Conservation (phyloP, 139 green algal genomes). For the Chlamydomonas eustigma region DNA sequence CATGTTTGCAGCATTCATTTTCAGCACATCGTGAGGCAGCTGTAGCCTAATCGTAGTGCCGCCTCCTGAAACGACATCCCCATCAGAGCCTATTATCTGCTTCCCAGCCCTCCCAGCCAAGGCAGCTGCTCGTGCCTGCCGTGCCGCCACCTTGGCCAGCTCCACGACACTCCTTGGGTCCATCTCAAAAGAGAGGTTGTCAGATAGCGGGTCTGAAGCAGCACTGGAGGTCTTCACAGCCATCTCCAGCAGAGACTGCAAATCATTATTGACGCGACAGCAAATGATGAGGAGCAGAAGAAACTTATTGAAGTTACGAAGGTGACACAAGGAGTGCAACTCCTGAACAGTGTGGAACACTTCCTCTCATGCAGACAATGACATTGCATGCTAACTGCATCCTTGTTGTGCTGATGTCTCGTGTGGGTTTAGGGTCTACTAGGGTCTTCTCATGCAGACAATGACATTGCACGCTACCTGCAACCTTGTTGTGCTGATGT, state of each 20-base stretch:
- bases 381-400: slow-evolving; percentile 69
- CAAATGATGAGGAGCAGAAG: too few species aligned
- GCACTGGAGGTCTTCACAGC: slow-evolving; percentile 52
- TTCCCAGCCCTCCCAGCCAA: neutral
- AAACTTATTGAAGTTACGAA: too few species aligned
- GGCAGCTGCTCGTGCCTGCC: neutral
- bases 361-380: too few species aligned
- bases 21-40: too few species aligned
- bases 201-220: slow-evolving; percentile 52
- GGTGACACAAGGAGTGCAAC: too few species aligned
- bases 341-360: too few species aligned
- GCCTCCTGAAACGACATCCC: too few species aligned
- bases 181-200: slow-evolving; percentile 60
- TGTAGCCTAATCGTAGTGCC: too few species aligned
- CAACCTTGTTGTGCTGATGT: slow-evolving; percentile 66
- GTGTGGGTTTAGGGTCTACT: slow-evolving; percentile 31
- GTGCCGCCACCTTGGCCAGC: slow-evolving; percentile 27
- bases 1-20: too few species aligned
- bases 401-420: slow-evolving; percentile 55
- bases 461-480: slow-evolving; percentile 60
- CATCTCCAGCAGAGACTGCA: slow-evolving; percentile 15
- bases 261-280: too few species aligned
- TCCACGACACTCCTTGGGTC: slow-evolving; percentile 55
- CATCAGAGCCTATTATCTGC: too few species aligned
- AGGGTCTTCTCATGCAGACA: too few species aligned